These are phyloP conservation scores for Exophiala aquamarina DNA, from an alignment of 2,329 filamentous ascomycete species.

Conservation along the genomic window DNA sequence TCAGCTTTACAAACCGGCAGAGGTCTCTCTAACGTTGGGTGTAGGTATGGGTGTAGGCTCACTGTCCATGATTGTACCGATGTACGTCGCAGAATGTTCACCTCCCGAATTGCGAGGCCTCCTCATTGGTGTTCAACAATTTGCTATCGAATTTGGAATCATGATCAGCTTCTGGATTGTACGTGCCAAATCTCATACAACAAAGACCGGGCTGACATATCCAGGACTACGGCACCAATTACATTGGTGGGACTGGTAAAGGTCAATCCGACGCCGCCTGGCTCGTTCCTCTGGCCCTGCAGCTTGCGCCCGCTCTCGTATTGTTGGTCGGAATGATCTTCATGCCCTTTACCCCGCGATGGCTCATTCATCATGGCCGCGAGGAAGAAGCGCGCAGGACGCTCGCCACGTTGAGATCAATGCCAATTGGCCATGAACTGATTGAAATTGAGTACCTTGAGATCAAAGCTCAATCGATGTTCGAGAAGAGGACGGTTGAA, in stretches of 20 bases:
- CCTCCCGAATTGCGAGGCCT: conserved; percentile 44
- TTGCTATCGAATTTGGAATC: conserved; percentile 46
- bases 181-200: conserved; percentile 1
- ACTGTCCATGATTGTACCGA: conserved; percentile 42
- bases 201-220: conserved; percentile 14
- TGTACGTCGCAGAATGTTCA: conserved; percentile 38
- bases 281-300: conserved; percentile 64
- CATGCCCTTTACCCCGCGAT: conserved; percentile 58
- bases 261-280: conserved; percentile 68
- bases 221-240: conserved; percentile 52
- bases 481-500: conserved; percentile 70
- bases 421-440: conserved; percentile 19
- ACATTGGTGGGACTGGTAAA: conserved; percentile 62
- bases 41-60: conserved; percentile 45
- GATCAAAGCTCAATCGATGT: conserved; percentile 75
- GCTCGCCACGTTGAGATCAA: conserved; percentile 63
- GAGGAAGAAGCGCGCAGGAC: conserved; percentile 67
- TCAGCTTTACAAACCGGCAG: too few species aligned
- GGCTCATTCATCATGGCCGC: conserved; percentile 69
- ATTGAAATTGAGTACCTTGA: conserved; percentile 66
- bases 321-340: conserved; percentile 40
- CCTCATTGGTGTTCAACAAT: conserved; percentile 43
- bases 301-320: conserved; percentile 43
- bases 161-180: conserved; percentile 43
- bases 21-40: too few species aligned